Conservation (phyloP, 1,284 basidiomycete genomes). For the Coniferiporia weirii region DNA sequence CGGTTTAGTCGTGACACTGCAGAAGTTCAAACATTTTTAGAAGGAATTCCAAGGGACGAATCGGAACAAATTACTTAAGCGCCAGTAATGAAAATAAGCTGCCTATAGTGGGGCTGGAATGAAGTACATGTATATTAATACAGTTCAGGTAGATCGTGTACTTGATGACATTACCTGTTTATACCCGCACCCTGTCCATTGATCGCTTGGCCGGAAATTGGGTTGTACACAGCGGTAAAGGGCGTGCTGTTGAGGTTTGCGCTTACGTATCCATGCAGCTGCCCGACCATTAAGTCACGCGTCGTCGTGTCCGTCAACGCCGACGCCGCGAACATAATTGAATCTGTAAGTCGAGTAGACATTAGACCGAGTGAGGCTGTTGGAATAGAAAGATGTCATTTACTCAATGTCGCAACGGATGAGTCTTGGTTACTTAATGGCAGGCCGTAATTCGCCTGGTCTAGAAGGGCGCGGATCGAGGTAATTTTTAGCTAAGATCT, state of each 20-base stretch:
- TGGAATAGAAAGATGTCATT: constrained; percentile 24
- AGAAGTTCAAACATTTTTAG: background rate
- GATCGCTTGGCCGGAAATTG: background rate
- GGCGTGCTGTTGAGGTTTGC: constrained; percentile 12
- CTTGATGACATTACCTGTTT: background rate
- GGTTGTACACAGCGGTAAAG: constrained; percentile 5
- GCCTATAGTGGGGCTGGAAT: constrained; percentile 32
- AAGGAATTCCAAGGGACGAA: background rate
- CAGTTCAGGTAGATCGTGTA: constrained; percentile 13
- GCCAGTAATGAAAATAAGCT: constrained; percentile 31
- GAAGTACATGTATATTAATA: constrained; percentile 17
- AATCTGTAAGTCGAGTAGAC: constrained; percentile 26
- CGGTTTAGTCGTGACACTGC: background rate
- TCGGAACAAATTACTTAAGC: constrained; percentile 24
- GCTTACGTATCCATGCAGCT: constrained; percentile 24
- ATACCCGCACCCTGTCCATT: background rate
- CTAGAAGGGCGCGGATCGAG: background rate
- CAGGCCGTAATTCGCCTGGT: constrained; percentile 17
- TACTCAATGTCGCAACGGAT: constrained; percentile 21
- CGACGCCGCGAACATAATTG: constrained; percentile 34
- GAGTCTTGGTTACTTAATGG: constrained; percentile 25
- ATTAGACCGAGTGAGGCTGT: constrained; percentile 2
- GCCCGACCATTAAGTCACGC: constrained; percentile 29
- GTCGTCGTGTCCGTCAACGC: constrained; percentile 26
- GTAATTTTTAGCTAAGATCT: too few species aligned